These are phyloP conservation scores for Fraxinus quadrangulata DNA, from an alignment of 257 asterid species.

Conservation along the genomic window DNA sequence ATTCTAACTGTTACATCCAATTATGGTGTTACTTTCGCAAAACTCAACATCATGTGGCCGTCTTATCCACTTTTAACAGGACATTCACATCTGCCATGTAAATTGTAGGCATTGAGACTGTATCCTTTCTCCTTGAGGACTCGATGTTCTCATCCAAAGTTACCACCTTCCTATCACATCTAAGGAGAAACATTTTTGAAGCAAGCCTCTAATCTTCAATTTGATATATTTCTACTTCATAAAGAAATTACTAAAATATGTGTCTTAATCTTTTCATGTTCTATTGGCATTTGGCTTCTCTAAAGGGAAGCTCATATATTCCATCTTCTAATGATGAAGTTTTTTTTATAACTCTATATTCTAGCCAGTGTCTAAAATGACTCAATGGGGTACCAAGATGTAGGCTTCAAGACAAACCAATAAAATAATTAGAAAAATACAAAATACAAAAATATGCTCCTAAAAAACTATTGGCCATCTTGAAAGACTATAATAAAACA, in stretches of 20 bases:
- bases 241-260: not conserved
- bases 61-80: conserved; percentile 4
- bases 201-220: not conserved
- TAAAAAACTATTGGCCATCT: not conserved
- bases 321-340: conserved; percentile 4
- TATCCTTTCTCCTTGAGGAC: conserved; percentile 4
- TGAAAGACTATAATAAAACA: not conserved
- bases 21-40: not conserved
- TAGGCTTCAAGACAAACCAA: not conserved
- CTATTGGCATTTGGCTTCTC: conserved; percentile 11
- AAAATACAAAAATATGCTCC: not conserved
- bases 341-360: conserved; percentile 22
- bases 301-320: conserved; percentile 4
- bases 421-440: not conserved
- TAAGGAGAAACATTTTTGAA: not conserved
- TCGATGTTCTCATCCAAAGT: not conserved
- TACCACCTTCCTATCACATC: conserved; percentile 9
- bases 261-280: conserved; percentile 12
- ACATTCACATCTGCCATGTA: not conserved
- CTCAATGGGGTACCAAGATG: not conserved
- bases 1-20: not conserved
- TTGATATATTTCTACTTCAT: conserved; percentile 17
- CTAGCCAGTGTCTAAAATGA: not conserved
- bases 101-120: not conserved
- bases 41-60: conserved; percentile 7